Conservation (phyloP, 768 basidiomycete genomes). For the Phlegmacium glaucopus region DNA sequence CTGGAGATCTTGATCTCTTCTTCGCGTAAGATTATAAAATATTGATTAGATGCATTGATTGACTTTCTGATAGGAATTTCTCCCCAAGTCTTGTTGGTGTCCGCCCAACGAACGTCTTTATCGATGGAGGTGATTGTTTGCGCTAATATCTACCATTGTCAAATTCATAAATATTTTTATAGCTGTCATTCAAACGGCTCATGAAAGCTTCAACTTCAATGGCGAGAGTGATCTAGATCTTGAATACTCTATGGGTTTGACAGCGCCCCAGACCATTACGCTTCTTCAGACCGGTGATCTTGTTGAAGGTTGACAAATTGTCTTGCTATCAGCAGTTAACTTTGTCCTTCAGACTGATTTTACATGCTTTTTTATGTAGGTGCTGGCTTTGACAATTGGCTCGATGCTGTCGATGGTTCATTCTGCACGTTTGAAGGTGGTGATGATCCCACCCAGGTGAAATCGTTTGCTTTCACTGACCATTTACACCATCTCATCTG, state of each 20-base stretch:
- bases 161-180: too few relatives aligned
- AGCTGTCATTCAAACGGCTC: slow-evolving; percentile 40
- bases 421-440: too few relatives aligned
- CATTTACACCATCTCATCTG: not conserved
- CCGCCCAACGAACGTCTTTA: slow-evolving; percentile 30
- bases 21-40: slow-evolving; percentile 1
- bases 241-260: slow-evolving; percentile 51
- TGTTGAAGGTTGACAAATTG: slow-evolving; percentile 34
- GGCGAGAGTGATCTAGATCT: slow-evolving; percentile 59
- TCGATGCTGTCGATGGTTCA: too few relatives aligned
- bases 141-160: too few relatives aligned
- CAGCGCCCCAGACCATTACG: slow-evolving; percentile 34
- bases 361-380: slow-evolving; percentile 22
- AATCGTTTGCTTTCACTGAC: not conserved
- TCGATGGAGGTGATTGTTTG: slow-evolving; percentile 28
- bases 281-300: slow-evolving; percentile 45
- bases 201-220: slow-evolving; percentile 42
- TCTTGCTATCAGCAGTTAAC: not conserved
- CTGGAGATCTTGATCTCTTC: slow-evolving; percentile 20
- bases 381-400: slow-evolving; percentile 45
- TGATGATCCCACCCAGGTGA: slow-evolving; percentile 32
- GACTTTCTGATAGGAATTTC: slow-evolving; percentile 12
- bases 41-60: too few relatives aligned
- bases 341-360: not conserved
- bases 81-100: slow-evolving; percentile 32